These are phyloP conservation scores for Phytophthora fragariaefolia DNA, from an alignment of 352 stramenopile species.

Conservation along the genomic window DNA sequence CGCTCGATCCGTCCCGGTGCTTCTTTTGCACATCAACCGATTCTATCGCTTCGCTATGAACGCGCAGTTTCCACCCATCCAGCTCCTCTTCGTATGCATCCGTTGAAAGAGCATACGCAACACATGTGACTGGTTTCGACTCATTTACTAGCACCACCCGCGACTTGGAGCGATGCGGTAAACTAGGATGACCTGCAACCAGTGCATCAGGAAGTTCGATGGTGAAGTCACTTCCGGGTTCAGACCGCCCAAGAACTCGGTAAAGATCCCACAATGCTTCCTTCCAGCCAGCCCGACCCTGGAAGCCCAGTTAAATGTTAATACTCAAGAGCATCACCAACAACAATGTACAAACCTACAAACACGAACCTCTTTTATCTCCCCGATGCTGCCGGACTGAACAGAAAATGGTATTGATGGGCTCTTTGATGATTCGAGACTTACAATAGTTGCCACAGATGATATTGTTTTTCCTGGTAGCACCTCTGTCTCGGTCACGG, in stretches of 20 bases:
- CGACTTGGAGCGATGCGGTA: constrained; percentile 90
- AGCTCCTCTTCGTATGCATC: constrained; percentile 87
- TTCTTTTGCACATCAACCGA: constrained; percentile 31
- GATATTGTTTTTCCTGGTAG: constrained; percentile 31
- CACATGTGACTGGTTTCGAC: constrained; percentile 92
- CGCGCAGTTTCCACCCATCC: constrained; percentile 61
- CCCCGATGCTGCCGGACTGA: constrained; percentile 15
- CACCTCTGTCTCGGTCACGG: constrained; percentile 40
- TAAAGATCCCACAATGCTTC: constrained; percentile 78
- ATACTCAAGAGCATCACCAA: background rate
- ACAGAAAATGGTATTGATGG: constrained; percentile 22
- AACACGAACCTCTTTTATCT: constrained; percentile 54
- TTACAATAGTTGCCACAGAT: constrained; percentile 37
- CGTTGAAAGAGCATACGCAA: constrained; percentile 95
- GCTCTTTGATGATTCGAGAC: constrained; percentile 31
- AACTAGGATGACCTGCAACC: constrained; percentile 83
- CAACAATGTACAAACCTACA: background rate
- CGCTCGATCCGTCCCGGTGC: constrained; percentile 19
- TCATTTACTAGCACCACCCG: constrained; percentile 94
- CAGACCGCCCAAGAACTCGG: constrained; percentile 60
- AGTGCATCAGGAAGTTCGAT: constrained; percentile 70
- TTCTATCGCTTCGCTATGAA: constrained; percentile 56
- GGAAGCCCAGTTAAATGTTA: constrained; percentile 4
- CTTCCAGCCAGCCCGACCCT: constrained; percentile 56
- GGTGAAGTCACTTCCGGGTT: constrained; percentile 74